These are phyloP conservation scores for Ampelocalamus luodianensis DNA, from an alignment of 176 grass and related monocot genomes.

Conservation along the genomic window DNA sequence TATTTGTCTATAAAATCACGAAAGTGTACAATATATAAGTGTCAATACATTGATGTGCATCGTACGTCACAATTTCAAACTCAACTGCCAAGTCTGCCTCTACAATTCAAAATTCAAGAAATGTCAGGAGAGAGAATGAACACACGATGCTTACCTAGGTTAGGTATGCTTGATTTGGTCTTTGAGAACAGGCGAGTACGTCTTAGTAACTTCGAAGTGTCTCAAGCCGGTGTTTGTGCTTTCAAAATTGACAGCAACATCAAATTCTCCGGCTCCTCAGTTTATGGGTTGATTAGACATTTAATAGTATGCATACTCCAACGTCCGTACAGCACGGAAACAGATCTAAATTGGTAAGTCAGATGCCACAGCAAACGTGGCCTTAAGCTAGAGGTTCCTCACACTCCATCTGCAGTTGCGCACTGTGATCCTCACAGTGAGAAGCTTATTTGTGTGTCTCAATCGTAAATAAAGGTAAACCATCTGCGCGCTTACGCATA, in stretches of 20 bases:
- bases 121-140: too few relatives aligned
- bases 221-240: not conserved
- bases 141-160: not conserved
- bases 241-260: not conserved
- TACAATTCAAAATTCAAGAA: too few relatives aligned
- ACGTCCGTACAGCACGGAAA: not conserved
- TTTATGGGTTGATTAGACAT: not conserved
- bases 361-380: conserved; percentile 13
- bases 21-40: not conserved
- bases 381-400: conserved; percentile 6
- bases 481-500: conserved; percentile 1
- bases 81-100: too few relatives aligned
- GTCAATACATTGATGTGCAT: too few relatives aligned
- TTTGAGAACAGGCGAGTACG: not conserved
- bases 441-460: conserved; percentile 1
- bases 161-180: too few relatives aligned
- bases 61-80: too few relatives aligned
- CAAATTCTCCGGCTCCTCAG: not conserved
- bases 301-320: not conserved
- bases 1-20: too few relatives aligned
- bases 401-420: not conserved
- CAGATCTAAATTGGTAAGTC: not conserved
- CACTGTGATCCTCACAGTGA: not conserved
- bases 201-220: not conserved
- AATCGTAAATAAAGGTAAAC: not conserved